Conservation (phyloP, 805 yeast species). For the Candida mattraensis region DNA sequence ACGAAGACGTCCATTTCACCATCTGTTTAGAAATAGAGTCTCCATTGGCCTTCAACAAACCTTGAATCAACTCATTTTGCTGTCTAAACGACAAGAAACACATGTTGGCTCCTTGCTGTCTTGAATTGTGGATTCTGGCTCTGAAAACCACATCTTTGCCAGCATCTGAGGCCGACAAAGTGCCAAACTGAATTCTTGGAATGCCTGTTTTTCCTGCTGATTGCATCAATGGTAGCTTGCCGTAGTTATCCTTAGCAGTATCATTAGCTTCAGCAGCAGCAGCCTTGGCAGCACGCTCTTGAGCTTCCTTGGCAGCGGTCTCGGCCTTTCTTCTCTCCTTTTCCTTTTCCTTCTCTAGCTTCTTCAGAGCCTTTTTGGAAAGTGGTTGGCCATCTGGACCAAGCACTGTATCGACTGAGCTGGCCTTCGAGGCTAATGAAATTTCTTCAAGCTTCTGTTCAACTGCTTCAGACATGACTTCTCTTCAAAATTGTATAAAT, state of each 20-base stretch:
- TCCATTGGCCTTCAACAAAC: conserved; percentile 72
- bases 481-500: no score
- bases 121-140: conserved; percentile 89
- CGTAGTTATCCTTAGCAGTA: conserved; percentile 85
- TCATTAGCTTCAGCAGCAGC: conserved; percentile 72
- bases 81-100: conserved; percentile 90
- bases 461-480: no score
- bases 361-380: conserved; percentile 92
- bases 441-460: conserved; percentile 30
- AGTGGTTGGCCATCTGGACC: conserved; percentile 76
- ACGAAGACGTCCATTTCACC: conserved; percentile 92
- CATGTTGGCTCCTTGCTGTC: conserved; percentile 96
- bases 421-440: conserved; percentile 17
- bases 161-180: conserved; percentile 60
- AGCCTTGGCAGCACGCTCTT: conserved; percentile 80
- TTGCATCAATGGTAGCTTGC: conserved; percentile 84
- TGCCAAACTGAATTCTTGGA: conserved; percentile 56
- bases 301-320: conserved; percentile 82
- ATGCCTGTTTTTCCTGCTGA: conserved; percentile 66
- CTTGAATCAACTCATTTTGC: conserved; percentile 81
- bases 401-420: conserved; percentile 26
- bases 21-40: conserved; percentile 81
- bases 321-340: conserved; percentile 92
- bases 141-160: conserved; percentile 82
- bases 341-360: conserved; percentile 89